Evolutionary conservation across 495 filamentous ascomycete species (phyloP).

Genomic region (Penicillium roqueforti): DNA sequence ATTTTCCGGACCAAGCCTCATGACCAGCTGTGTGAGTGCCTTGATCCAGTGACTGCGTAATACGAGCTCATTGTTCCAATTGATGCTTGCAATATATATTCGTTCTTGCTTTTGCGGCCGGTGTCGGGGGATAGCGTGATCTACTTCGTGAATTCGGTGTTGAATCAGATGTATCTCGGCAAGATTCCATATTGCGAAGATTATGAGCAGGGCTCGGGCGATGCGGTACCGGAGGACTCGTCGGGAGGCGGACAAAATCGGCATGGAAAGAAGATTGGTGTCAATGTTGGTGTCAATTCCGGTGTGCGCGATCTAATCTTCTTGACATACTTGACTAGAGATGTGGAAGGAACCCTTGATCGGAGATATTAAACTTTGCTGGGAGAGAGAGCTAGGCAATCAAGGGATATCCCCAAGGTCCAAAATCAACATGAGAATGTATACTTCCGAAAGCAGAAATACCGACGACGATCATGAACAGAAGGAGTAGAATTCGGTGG

Average conservation of each 20-base stretch:
- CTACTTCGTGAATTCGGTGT: constrained; percentile 14
- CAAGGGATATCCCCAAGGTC: constrained; percentile 1
- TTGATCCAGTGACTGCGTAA: constrained; percentile 59
- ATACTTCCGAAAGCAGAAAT: neutral
- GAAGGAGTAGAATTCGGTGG: neutral
- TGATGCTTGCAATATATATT: constrained; percentile 62
- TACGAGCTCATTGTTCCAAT: constrained; percentile 67
- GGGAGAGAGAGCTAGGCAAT: neutral
- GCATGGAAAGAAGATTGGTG: constrained; percentile 12
- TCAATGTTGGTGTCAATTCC: neutral
- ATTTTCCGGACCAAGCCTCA: constrained; percentile 58
- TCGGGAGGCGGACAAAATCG: constrained; percentile 10
- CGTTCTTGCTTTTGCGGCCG: constrained; percentile 32
- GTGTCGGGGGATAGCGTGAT: constrained; percentile 11
- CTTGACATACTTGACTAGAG: neutral
- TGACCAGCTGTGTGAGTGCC: constrained; percentile 53
- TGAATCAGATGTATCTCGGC: constrained; percentile 26
- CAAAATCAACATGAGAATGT: neutral
- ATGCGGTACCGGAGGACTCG: constrained; percentile 16
- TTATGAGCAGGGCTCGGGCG: constrained; percentile 19
- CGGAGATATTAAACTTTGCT: neutral
- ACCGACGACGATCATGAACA: neutral
- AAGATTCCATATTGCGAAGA: constrained; percentile 22
- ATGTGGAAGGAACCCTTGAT: neutral
- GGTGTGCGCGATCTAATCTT: neutral